These are phyloP conservation scores for Neoboletus brunneissimus DNA, from an alignment of 768 basidiomycete genomes.

Conservation along the genomic window DNA sequence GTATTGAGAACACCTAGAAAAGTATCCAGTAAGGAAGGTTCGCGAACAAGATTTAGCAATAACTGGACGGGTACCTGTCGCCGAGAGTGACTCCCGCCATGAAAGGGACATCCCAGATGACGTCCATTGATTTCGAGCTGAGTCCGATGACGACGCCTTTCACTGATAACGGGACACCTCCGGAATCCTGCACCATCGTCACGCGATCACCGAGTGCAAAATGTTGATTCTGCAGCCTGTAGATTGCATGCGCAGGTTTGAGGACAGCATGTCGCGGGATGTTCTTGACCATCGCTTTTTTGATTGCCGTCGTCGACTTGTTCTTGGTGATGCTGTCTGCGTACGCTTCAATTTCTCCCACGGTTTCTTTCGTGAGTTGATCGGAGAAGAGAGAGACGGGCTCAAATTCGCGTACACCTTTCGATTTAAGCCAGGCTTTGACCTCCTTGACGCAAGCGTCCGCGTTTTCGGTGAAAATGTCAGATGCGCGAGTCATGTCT, in stretches of 20 bases:
- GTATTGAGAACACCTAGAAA: slow-evolving; percentile 79
- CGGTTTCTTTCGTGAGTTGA: slow-evolving; percentile 87
- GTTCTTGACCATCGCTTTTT: slow-evolving; percentile 89
- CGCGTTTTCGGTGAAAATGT: slow-evolving; percentile 56
- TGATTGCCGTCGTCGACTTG: slow-evolving; percentile 64
- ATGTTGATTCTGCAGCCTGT: slow-evolving; percentile 83
- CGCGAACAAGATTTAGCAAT: neutral
- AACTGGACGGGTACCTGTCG: slow-evolving; percentile 53
- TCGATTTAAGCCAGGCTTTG: slow-evolving; percentile 79
- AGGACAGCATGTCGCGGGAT: slow-evolving; percentile 92
- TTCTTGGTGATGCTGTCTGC: slow-evolving; percentile 65
- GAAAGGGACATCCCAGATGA: slow-evolving; percentile 94
- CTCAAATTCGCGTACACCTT: slow-evolving; percentile 88
- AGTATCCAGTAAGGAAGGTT: neutral
- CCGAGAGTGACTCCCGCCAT: slow-evolving; percentile 88
- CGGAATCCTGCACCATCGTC: slow-evolving; percentile 93
- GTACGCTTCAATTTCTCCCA: slow-evolving; percentile 72
- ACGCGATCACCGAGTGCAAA: slow-evolving; percentile 92
- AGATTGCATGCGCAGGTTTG: slow-evolving; percentile 87
- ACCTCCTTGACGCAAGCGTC: slow-evolving; percentile 74
- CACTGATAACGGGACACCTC: slow-evolving; percentile 83
- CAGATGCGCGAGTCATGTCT: slow-evolving; percentile 72
- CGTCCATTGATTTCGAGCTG: slow-evolving; percentile 84
- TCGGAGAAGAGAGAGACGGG: slow-evolving; percentile 91
- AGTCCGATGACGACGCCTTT: slow-evolving; percentile 95